phyloP scores from a whole-genome alignment of 2,329 filamentous ascomycete species.

The Niveomyces coronatus region DNA sequence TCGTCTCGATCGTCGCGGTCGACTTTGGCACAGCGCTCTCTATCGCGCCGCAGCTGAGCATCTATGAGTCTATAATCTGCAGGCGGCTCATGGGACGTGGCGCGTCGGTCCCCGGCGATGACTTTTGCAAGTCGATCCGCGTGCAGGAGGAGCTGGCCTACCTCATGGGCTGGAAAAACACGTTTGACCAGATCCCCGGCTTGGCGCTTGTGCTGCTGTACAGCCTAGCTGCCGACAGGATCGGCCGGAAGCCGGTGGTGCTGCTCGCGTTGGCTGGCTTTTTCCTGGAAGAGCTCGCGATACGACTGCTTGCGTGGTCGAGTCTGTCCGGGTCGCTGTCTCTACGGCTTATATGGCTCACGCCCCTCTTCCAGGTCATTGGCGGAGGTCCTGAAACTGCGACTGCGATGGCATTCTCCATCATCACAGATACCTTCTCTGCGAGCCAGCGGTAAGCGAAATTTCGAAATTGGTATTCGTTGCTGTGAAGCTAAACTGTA shows the following conservation, averaged over 20 bases:
- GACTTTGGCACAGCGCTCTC: not conserved
- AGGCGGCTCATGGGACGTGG: not conserved
- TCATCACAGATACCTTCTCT: not conserved
- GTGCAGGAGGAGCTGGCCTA: not conserved
- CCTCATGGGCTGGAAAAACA: not conserved
- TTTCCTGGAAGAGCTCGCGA: not conserved
- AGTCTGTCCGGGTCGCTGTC: not conserved
- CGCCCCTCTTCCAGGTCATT: not conserved
- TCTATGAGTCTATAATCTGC: not conserved
- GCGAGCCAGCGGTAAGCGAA: not conserved
- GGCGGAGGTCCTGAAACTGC: not conserved
- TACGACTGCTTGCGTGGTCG: not conserved
- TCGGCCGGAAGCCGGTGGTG: not conserved
- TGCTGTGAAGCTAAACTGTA: not conserved
- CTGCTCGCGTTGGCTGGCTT: not conserved
- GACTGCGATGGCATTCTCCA: not conserved
- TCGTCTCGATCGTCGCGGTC: not conserved
- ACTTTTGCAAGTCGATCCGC: not conserved
- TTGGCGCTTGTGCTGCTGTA: not conserved
- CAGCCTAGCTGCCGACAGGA: not conserved
- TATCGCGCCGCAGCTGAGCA: not conserved
- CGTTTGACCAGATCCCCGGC: not conserved
- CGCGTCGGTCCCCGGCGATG: not conserved
- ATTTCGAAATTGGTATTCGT: not conserved
- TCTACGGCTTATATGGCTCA: not conserved